Evolutionary conservation across 2,329 filamentous ascomycete genomes (phyloP), one percentile per base, ranked within the genome.

Genomic region (Parafenestella ontariensis): DNA sequence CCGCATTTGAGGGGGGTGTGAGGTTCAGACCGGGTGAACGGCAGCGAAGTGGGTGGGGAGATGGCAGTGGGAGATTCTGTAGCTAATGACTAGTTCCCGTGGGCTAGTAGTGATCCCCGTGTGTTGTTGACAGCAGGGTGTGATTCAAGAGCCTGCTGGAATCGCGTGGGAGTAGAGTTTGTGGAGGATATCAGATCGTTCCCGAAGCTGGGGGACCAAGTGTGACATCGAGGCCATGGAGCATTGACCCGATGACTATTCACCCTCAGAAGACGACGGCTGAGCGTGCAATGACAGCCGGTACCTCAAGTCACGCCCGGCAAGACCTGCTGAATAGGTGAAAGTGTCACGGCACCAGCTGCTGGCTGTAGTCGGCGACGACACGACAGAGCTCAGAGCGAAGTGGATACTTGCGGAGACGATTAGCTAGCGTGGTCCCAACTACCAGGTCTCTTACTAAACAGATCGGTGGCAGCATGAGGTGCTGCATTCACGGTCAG

Each of bases 391-490:
- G 24, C 20, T 37, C 18, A 11, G 5, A 15, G 20, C 37, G 26
- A 47, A 45, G 2, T 26, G 11, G 26, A 50, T n/a, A 15, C 43
- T 43, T 54, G 50, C 54, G 47, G 24, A 41, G 23, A 51, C 46
- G 46, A 48, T 58, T 51, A 41, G 39, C 39, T 49, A 58, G 26
- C 11, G 40, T 18, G 15, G 20, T 18, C 18, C 23, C n/a, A 8
- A 46, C 36, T 36, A 43, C 52, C 24, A 40, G 18, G 36, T 26
- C 41, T 28, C 36, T 17, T 47, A 15, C 49, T 18, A 33, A 23
- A 34, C 34, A 21, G 5, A 56, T 52, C 29, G 34, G 40, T 49
- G 42, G 41, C 42, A 31, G 33, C 36, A 33, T 23, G n/a, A 43
- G 45, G 46, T 23, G 54, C 40, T 49, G 34, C 20, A 8, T 24